These are phyloP conservation scores for Friedmanniomyces endolithicus DNA, from an alignment of 495 filamentous ascomycete genomes.

Conservation along the genomic window DNA sequence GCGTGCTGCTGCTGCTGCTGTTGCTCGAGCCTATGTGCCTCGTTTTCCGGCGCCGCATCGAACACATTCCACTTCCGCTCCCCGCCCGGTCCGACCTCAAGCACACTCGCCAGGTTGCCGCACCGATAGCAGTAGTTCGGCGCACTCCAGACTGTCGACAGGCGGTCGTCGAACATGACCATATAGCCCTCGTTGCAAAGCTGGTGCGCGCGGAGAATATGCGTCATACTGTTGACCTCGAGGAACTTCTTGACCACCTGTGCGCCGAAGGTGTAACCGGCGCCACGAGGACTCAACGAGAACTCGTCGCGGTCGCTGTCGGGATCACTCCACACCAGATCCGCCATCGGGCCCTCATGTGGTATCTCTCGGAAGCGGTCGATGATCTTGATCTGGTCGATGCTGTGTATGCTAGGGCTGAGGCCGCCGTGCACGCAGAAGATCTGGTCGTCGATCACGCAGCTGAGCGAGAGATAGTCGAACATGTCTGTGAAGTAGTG, in stretches of 20 bases:
- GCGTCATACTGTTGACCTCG: constrained; percentile 89
- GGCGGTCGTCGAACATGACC: constrained; percentile 81
- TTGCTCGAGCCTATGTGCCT: constrained; percentile 66
- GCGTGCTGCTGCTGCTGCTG: constrained; percentile 38
- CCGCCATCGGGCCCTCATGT: constrained; percentile 98
- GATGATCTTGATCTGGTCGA: constrained; percentile 99
- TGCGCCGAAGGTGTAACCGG: constrained; percentile 92
- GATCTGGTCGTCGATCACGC: constrained; percentile 96
- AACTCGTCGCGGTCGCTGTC: constrained; percentile 95
- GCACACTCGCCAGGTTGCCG: constrained; percentile 90
- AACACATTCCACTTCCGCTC: constrained; percentile 95
- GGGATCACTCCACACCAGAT: constrained; percentile 94
- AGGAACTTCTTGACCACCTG: constrained; percentile 97
- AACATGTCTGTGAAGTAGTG: constrained; percentile 99
- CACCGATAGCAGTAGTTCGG: constrained; percentile 98
- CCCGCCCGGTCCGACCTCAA: constrained; percentile 86
- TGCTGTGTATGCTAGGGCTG: constrained; percentile 90
- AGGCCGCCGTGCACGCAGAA: constrained; percentile 97
- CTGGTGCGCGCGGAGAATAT: constrained; percentile 93
- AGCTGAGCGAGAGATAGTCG: constrained; percentile 88
- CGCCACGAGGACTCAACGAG: constrained; percentile 80
- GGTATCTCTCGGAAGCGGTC: constrained; percentile 97
- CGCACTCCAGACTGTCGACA: constrained; percentile 95
- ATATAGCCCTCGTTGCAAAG: constrained; percentile 96
- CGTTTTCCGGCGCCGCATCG: constrained; percentile 91